Conservation (phyloP, 345 rosid genomes). For the Lumnitzera littorea region DNA sequence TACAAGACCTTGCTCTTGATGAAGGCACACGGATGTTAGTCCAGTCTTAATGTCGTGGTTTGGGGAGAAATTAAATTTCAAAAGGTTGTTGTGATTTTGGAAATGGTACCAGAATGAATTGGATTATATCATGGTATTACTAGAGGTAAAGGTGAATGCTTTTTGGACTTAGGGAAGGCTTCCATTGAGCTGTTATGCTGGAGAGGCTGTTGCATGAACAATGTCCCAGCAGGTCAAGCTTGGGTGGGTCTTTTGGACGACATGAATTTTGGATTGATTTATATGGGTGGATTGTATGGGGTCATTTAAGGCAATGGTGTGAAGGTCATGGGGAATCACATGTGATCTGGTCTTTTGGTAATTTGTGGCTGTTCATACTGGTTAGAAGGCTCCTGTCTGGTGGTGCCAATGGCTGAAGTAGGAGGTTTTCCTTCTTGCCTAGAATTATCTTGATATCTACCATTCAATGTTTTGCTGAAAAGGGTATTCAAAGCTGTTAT, state of each 20-base stretch:
- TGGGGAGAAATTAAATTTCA: slow-evolving; percentile 21
- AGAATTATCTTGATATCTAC: neutral
- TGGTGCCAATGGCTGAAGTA: neutral
- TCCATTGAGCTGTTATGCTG: too few relatives aligned
- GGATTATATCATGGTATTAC: neutral
- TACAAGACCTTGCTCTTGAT: slow-evolving; percentile 68
- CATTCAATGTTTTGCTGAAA: neutral
- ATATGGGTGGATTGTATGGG: neutral
- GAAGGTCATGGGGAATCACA: slow-evolving; percentile 2
- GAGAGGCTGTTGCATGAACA: too few relatives aligned
- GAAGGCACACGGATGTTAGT: slow-evolving; percentile 52
- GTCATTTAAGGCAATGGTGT: slow-evolving; percentile 2
- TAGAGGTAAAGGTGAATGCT: neutral
- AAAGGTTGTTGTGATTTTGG: slow-evolving; percentile 23
- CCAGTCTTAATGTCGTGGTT: slow-evolving; percentile 31
- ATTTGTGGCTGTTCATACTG: slow-evolving; percentile 1
- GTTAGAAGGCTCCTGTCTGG: slow-evolving; percentile 1
- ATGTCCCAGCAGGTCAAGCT: too few relatives aligned
- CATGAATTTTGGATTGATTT: too few relatives aligned
- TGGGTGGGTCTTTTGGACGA: too few relatives aligned
- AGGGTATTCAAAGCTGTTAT: neutral
- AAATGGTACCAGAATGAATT: slow-evolving; percentile 3
- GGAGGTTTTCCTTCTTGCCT: slow-evolving; percentile 4
- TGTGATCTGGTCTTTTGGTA: neutral
- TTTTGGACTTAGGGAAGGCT: too few relatives aligned